Conservation (phyloP, 1,284 basidiomycete species). For the Earliella scabrosa region DNA sequence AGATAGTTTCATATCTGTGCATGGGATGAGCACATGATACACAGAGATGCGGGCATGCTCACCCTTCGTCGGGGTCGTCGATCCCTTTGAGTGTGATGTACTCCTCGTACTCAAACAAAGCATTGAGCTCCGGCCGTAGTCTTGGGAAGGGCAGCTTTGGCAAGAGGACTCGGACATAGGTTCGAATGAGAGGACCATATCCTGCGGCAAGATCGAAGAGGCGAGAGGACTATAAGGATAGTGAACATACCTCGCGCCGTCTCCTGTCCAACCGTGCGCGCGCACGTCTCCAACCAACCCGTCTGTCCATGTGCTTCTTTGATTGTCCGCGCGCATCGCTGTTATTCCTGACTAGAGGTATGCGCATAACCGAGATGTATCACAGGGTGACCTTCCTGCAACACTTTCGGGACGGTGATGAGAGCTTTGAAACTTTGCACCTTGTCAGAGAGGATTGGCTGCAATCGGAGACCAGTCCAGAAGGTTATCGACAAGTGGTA, state of each 20-base stretch:
- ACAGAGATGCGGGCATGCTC: too few species aligned
- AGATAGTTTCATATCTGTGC: conserved; percentile 90
- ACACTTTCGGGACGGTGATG: conserved; percentile 93
- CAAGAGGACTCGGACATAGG: conserved; percentile 92
- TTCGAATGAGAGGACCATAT: conserved; percentile 89
- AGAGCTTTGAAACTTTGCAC: conserved; percentile 96
- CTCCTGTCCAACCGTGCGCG: conserved; percentile 84
- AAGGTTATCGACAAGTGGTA: conserved; percentile 97
- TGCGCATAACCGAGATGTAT: conserved; percentile 51
- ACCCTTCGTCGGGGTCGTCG: conserved; percentile 98
- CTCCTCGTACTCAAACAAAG: conserved; percentile 96
- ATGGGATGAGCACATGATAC: too few species aligned
- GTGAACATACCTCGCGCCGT: conserved; percentile 71
- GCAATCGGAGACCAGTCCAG: conserved; percentile 94
- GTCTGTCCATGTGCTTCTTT: conserved; percentile 97
- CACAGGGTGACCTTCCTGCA: conserved; percentile 94
- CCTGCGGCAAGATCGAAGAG: conserved; percentile 56
- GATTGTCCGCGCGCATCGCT: conserved; percentile 64
- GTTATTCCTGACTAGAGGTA: neutral
- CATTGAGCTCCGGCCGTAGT: conserved; percentile 93
- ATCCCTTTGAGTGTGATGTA: conserved; percentile 96
- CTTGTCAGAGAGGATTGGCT: conserved; percentile 94
- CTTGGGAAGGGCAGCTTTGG: conserved; percentile 96
- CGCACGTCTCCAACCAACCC: conserved; percentile 95
- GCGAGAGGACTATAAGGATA: conserved; percentile 1